Evolutionary conservation across 495 filamentous ascomycete genomes (phyloP).

Genomic region (Pyrenopolyporus hunteri): DNA sequence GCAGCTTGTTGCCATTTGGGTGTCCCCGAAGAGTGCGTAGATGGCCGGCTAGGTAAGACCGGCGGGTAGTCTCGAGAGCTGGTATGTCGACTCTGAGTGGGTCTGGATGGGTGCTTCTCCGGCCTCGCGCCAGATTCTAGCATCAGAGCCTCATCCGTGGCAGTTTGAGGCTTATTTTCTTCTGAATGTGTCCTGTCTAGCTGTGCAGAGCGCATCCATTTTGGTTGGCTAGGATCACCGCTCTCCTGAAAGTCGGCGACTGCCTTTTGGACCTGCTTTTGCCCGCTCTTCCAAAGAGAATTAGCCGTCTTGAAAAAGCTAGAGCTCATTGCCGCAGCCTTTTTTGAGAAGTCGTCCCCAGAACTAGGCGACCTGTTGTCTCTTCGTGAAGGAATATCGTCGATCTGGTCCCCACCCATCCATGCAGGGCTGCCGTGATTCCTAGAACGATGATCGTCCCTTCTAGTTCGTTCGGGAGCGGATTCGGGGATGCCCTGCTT

Average conservation of each 20-base stretch:
- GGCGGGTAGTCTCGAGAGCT: constrained; percentile 55
- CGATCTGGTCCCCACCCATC: constrained; percentile 42
- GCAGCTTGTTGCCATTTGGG: constrained; percentile 57
- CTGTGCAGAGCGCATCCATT: constrained; percentile 85
- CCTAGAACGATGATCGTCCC: constrained; percentile 44
- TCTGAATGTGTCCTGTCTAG: constrained; percentile 44
- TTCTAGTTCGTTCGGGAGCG: constrained; percentile 27
- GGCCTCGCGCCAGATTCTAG: constrained; percentile 71
- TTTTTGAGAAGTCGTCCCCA: constrained; percentile 78
- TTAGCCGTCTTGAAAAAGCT: constrained; percentile 93
- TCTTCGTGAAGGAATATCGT: constrained; percentile 54
- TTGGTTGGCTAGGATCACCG: constrained; percentile 81
- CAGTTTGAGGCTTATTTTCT: constrained; percentile 28
- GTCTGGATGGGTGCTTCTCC: constrained; percentile 48
- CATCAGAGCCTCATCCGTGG: constrained; percentile 90
- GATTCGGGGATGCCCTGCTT: constrained; percentile 37
- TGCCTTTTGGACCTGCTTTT: constrained; percentile 93
- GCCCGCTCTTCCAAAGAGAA: constrained; percentile 89
- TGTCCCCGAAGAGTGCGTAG: constrained; percentile 25
- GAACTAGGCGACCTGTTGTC: constrained; percentile 63
- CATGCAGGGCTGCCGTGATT: constrained; percentile 45
- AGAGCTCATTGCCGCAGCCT: constrained; percentile 80
- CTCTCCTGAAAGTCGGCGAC: constrained; percentile 83
- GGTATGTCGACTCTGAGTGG: constrained; percentile 26
- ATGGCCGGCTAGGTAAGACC: constrained; percentile 44